Base-by-base conservation (phyloP, 2,329 filamentous ascomycete species). In the Coniosporium tulheliwenetii region DNA sequence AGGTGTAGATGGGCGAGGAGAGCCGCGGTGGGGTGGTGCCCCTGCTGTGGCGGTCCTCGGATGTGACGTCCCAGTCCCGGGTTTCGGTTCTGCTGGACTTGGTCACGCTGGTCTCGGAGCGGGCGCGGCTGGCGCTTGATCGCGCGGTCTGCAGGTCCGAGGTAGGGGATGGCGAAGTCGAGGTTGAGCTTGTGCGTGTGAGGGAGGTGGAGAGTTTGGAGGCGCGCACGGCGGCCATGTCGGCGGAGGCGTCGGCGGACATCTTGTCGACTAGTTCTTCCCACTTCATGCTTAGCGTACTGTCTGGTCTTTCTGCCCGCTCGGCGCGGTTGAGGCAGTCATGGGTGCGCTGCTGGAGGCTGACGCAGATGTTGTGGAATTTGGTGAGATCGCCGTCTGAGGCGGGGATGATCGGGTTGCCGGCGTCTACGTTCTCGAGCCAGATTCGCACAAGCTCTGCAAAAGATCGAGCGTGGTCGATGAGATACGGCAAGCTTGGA, bases 401-500 rank as follows among this genome's bases (percentile, higher is more conserved):
- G 0, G 54, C 45, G n/a, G 39, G 37, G 37, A 34, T 46, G 19
- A 26, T 7, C 4, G 19, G 19, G 30, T 41, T 60, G 48, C 19
- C 12, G 12, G 37, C 13, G 12, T 4, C 30, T 4, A 31, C n/a
- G 12, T 26, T 31, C 19, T 85, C 79, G 0, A 81, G 69, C 84
- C 84, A 93, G 10, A 91, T 65, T 51, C 82, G 82, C 15, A 93
- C 80, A 13, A 98, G 64, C 32, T 80, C 79, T 0, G 91, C 85
- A 50, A 87, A 86, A 50, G 84, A 87, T 45, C 85, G 77, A 7
- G 86, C 77, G 46, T 87, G 80, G 50, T 98, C 91, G 45, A 98
- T 83, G 3, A 98, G 72, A 56, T 93, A 95, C 1, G 91, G 91
- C 10, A 98, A 67, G 37, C 84, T 91, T 0, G 87, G 89, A 51